phyloP scores from a whole-genome alignment of 2,329 filamentous ascomycete species.

The Tolypocladium cylindrosporum region DNA sequence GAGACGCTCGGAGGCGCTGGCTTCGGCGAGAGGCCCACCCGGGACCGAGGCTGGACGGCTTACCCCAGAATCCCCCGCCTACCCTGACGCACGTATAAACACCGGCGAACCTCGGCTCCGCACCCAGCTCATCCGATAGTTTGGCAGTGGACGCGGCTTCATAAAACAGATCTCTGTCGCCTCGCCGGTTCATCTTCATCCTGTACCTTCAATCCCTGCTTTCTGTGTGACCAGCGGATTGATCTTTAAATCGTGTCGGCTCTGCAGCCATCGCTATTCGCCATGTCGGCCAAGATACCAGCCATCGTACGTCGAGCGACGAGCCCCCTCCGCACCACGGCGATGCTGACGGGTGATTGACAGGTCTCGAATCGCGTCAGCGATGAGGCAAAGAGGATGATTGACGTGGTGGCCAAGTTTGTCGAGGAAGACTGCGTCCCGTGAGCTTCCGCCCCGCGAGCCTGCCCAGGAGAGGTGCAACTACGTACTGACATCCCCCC shows the following conservation, averaged over 20 bases:
- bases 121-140: not conserved
- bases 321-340: not conserved
- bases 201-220: not conserved
- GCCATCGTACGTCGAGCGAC: slow-evolving; percentile 16
- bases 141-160: not conserved
- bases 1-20: not conserved
- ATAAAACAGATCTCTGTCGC: not conserved
- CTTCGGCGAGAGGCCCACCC: not conserved
- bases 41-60: not conserved
- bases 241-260: not conserved
- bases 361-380: slow-evolving; percentile 56
- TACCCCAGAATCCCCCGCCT: not conserved
- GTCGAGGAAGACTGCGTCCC: slow-evolving; percentile 93
- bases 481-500: not conserved
- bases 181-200: not conserved
- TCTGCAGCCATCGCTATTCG: not conserved
- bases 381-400: slow-evolving; percentile 71
- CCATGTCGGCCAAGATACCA: slow-evolving; percentile 23
- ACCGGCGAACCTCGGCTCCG: slow-evolving; percentile 3
- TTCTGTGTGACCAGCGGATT: not conserved
- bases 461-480: not conserved
- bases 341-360: slow-evolving; percentile 3
- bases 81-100: not conserved
- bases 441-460: slow-evolving; percentile 27
- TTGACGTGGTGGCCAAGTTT: slow-evolving; percentile 88